phyloP scores from a whole-genome alignment of 2,329 filamentous ascomycete species.

The Fusarium sp. region DNA sequence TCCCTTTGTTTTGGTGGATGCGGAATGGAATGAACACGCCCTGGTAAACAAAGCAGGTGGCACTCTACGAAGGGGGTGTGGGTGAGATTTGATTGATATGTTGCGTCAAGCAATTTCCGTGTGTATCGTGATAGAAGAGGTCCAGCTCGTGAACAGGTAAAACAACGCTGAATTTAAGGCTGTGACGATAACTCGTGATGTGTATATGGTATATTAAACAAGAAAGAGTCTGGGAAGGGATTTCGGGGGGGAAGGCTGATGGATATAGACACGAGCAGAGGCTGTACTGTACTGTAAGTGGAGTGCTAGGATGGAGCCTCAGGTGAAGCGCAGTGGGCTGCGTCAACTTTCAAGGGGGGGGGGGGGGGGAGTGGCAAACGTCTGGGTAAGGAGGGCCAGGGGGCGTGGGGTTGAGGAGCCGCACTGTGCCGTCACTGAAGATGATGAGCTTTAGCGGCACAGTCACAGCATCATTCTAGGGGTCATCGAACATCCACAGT shows the following conservation, averaged over 20 bases:
- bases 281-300: conserved; percentile 21
- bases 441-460: conserved; percentile 11
- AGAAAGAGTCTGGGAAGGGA: conserved; percentile 21
- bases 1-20: conserved; percentile 37
- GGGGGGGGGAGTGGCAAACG: conserved; percentile 18
- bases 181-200: conserved; percentile 13
- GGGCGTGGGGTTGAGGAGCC: conserved; percentile 10
- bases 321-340: conserved; percentile 34
- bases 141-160: conserved; percentile 35
- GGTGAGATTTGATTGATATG: conserved; percentile 8
- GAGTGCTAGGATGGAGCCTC: conserved; percentile 20
- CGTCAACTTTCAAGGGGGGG: conserved; percentile 3
- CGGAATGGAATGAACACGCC: conserved; percentile 36
- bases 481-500: conserved; percentile 34
- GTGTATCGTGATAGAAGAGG: conserved; percentile 25
- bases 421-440: conserved; percentile 28
- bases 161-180: conserved; percentile 14
- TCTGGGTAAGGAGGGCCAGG: neutral
- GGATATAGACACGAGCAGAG: conserved; percentile 38
- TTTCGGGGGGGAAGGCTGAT: conserved; percentile 39
- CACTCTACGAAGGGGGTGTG: conserved; percentile 19
- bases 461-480: conserved; percentile 9
- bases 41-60: conserved; percentile 39
- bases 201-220: conserved; percentile 11
- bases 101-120: conserved; percentile 42